Conservation (phyloP, 768 basidiomycete genomes). For the Albatrellus ellisii region DNA sequence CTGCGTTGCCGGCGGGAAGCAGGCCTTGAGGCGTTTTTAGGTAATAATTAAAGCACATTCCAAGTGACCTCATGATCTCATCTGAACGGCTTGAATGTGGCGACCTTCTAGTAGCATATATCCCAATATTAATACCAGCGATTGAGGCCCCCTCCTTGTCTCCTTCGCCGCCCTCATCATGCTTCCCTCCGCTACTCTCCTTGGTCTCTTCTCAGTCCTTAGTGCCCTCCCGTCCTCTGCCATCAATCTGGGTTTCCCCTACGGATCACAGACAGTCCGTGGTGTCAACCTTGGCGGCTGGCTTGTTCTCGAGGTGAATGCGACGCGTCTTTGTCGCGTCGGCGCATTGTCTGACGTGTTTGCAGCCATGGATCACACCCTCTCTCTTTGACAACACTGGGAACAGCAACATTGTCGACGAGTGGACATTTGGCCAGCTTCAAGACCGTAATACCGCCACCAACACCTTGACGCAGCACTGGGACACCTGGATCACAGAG, state of each 20-base stretch:
- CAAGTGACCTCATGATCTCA: no score
- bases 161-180: slow-evolving; percentile 9
- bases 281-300: slow-evolving; percentile 76
- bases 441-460: slow-evolving; percentile 38
- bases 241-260: slow-evolving; percentile 49
- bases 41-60: no score
- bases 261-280: slow-evolving; percentile 60
- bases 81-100: no score
- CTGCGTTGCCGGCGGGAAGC: no score
- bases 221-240: slow-evolving; percentile 22
- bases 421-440: slow-evolving; percentile 64
- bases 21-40: no score
- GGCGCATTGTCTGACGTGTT: slow-evolving; percentile 1
- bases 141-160: no score
- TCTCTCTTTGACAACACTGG: slow-evolving; percentile 61
- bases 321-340: slow-evolving; percentile 1
- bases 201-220: slow-evolving; percentile 14
- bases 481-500: slow-evolving; percentile 80
- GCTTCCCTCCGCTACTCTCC: slow-evolving; percentile 6
- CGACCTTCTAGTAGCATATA: no score
- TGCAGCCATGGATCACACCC: slow-evolving; percentile 66
- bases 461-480: slow-evolving; percentile 47
- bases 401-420: slow-evolving; percentile 46
- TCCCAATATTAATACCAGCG: no score
- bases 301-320: slow-evolving; percentile 38